Base-by-base conservation (phyloP, 768 basidiomycete species). In the Boletus vinaceobasis region DNA sequence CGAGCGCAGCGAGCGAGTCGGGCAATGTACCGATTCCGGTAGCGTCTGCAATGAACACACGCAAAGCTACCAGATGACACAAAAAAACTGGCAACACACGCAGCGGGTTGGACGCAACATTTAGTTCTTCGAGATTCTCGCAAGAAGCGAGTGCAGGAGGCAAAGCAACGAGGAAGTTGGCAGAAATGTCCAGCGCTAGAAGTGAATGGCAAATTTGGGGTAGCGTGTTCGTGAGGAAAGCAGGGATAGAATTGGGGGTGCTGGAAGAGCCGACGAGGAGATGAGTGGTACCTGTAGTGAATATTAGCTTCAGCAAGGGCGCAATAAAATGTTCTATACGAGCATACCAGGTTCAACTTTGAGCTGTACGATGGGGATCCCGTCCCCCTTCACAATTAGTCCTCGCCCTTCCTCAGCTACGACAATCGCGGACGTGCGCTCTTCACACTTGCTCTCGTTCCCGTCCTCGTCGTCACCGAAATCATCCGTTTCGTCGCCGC, bases 31-130 rank as follows among this genome's bases (percentile, higher is more conserved):
- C 73, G 60, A 98, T 83, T 32, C 89, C 88, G 55, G 93, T 98
- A 3, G 84, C 81, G 72, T 99, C 96, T n/a, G 93, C 90, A 52
- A 93, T 90, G 67, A 98, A 79, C 54, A 98, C 89, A 35, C 89
- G 85, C 46, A 98, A 81, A 59, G 85, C 84, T 7, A 75, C 71
- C 29, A 98, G 78, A 54, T 88, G 79, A 27, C 87, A 82, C 44
- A 98, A 78, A 72, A 95, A 98, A 27, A 85, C 78, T 15, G 97
- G 97, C n/a, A 98, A 79, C n/a, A 87, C 86, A 43, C 90, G 85
- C 27, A 98, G 78, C 7, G 91, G 90, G 69, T 99, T 99, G 48
- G 85, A 88, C 11, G 90, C 90, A 50, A 98, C 80, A 67, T 98
- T 96, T 43, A 99, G 80, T 71, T 99, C 97, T 70, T 98, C 94